These are phyloP conservation scores for Phytophthora tentaculata DNA, from an alignment of 352 stramenopile species.

Conservation along the genomic window DNA sequence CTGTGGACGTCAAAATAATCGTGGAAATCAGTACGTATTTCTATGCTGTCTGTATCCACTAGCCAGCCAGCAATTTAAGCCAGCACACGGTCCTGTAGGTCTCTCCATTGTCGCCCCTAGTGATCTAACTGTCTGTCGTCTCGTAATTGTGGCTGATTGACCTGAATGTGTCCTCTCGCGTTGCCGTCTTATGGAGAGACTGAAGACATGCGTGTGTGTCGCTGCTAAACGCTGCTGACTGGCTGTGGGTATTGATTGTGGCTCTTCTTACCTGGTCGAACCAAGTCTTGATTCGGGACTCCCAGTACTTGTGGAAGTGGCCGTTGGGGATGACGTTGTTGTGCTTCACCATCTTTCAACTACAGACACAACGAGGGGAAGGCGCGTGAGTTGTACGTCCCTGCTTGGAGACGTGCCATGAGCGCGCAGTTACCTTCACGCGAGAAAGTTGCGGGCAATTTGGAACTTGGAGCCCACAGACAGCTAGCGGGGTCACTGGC, in stretches of 20 bases:
- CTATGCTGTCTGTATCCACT: neutral
- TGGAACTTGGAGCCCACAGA: conserved; percentile 81
- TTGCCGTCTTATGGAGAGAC: conserved; percentile 10
- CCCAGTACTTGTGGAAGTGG: conserved; percentile 99
- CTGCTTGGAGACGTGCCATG: neutral
- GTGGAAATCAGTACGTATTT: conserved; percentile 32
- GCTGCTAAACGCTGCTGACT: neutral
- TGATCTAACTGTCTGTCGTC: conserved; percentile 6
- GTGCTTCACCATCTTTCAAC: conserved; percentile 97
- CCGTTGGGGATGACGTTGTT: conserved; percentile 99
- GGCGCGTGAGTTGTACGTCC: conserved; percentile 1
- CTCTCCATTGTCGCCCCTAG: neutral
- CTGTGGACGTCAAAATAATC: conserved; percentile 75
- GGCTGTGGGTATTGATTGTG: conserved; percentile 8
- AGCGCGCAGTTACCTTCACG: conserved; percentile 61
- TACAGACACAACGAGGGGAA: conserved; percentile 39
- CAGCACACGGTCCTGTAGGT: neutral
- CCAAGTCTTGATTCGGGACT: conserved; percentile 96
- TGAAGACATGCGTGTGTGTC: neutral
- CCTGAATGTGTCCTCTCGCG: conserved; percentile 6
- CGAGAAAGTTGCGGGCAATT: conserved; percentile 90
- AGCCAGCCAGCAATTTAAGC: conserved; percentile 16
- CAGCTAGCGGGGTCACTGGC: conserved; percentile 25
- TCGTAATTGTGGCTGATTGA: conserved; percentile 1
- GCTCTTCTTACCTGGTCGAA: conserved; percentile 92